phyloP scores from a whole-genome alignment of 139 green algal species.

The Ettlia oleoabundans region DNA sequence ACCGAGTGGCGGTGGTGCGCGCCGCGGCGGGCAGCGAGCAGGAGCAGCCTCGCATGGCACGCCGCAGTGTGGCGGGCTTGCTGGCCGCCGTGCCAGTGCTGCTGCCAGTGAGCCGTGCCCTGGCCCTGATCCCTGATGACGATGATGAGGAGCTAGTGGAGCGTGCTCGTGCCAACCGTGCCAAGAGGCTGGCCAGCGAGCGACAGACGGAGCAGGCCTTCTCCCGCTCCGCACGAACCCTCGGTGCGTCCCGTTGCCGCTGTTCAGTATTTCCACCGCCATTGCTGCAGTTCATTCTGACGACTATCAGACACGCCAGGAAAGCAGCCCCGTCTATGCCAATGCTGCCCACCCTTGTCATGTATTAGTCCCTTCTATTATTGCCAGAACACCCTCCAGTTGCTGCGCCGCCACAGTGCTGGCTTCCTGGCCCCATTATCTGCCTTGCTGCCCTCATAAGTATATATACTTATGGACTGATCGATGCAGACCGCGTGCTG shows the following conservation, averaged over 20 bases:
- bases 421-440: constrained; percentile 11
- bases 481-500: constrained; percentile 37
- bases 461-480: too few species aligned
- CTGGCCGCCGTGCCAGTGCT: constrained; percentile 37
- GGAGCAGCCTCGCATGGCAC: background rate
- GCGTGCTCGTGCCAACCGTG: constrained; percentile 70
- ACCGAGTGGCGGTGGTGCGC: constrained; percentile 15
- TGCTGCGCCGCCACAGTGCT: too few species aligned
- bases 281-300: too few species aligned
- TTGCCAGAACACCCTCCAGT: too few species aligned
- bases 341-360: too few species aligned
- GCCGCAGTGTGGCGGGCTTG: constrained; percentile 26
- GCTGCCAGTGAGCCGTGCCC: constrained; percentile 18
- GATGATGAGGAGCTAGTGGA: constrained; percentile 79
- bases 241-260: background rate
- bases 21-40: background rate
- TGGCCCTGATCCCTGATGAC: constrained; percentile 73
- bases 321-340: too few species aligned
- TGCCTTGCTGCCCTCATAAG: background rate
- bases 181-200: constrained; percentile 44
- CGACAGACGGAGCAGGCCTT: constrained; percentile 27
- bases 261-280: background rate
- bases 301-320: too few species aligned
- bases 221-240: background rate
- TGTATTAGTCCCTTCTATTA: too few species aligned